Evolutionary conservation across 2,329 filamentous ascomycete species (phyloP).

Genomic region (Tothia fuscella): DNA sequence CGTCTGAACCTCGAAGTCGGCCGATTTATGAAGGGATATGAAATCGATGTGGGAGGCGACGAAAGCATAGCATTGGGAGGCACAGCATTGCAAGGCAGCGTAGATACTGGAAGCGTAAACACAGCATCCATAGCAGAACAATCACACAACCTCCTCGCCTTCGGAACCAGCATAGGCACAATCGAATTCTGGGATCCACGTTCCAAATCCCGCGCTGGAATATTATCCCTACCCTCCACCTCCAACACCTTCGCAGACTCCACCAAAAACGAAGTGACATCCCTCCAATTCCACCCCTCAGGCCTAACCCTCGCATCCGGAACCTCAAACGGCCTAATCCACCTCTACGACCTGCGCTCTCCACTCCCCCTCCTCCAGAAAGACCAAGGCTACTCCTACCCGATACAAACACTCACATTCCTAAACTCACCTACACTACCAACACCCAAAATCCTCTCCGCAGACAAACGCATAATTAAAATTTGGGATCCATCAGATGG

Average conservation of each 20-base stretch:
- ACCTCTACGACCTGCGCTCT: conserved; percentile 84
- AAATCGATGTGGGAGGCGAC: conserved; percentile 79
- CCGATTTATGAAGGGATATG: conserved; percentile 87
- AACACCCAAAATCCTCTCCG: conserved; percentile 71
- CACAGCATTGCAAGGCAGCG: conserved; percentile 72
- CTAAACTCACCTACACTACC: conserved; percentile 52
- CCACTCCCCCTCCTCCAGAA: conserved; percentile 78
- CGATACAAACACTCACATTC: conserved; percentile 72
- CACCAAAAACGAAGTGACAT: conserved; percentile 53
- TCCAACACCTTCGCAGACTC: conserved; percentile 16
- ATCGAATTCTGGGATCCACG: conserved; percentile 95
- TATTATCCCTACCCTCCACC: conserved; percentile 36
- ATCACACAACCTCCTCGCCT: conserved; percentile 81
- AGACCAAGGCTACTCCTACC: conserved; percentile 90
- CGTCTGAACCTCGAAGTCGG: conserved; percentile 83
- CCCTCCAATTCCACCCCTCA: conserved; percentile 72
- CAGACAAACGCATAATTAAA: conserved; percentile 94
- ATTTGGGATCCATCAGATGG: conserved; percentile 81
- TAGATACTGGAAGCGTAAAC: conserved; percentile 77
- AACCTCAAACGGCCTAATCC: conserved; percentile 75
- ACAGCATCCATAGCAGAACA: conserved; percentile 75
- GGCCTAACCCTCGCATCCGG: conserved; percentile 79
- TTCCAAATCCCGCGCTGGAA: conserved; percentile 67
- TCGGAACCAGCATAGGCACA: conserved; percentile 88
- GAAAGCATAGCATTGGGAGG: conserved; percentile 55